Percentiles rank a stretch among this genome's conserved stretches.
phyloP scores from a whole-genome alignment of 1,284 basidiomycete species.

The Acaromyces ingoldii region DNA sequence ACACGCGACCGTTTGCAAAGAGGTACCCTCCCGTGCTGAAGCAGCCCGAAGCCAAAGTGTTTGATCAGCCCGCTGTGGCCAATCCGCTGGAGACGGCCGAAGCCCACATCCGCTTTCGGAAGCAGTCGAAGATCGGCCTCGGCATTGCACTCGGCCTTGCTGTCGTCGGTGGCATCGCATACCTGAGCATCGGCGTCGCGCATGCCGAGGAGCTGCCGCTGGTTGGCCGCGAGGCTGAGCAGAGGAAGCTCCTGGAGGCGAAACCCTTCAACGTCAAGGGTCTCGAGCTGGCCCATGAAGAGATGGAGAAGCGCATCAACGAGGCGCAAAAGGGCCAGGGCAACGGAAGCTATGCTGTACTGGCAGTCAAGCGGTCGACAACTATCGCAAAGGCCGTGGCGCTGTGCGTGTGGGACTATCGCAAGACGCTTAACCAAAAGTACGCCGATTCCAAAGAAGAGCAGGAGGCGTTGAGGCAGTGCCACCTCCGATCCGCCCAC shows the following conservation, averaged over 20 bases:
- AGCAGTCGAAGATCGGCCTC: slow-evolving; percentile 15
- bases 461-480: slow-evolving; percentile 37
- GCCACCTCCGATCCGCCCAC: slow-evolving; percentile 47
- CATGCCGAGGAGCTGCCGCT: slow-evolving; percentile 39
- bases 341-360: slow-evolving; percentile 21
- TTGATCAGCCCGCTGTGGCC: slow-evolving; percentile 47
- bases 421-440: slow-evolving; percentile 35
- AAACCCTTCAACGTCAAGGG: slow-evolving; percentile 13
- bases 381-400: slow-evolving; percentile 47
- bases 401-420: slow-evolving; percentile 50
- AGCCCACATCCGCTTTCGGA: slow-evolving; percentile 39
- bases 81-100: slow-evolving; percentile 43
- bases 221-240: background rate
- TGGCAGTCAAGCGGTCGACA: slow-evolving; percentile 38
- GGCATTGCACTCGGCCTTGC: slow-evolving; percentile 11
- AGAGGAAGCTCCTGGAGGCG: background rate
- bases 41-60: slow-evolving; percentile 36
- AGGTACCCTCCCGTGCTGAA: slow-evolving; percentile 36
- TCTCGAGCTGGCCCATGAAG: slow-evolving; percentile 26
- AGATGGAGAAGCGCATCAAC: slow-evolving; percentile 32
- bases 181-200: slow-evolving; percentile 18
- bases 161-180: slow-evolving; percentile 15
- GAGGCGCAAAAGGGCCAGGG: slow-evolving; percentile 27
- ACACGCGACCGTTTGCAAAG: slow-evolving; percentile 26
- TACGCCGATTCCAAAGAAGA: slow-evolving; percentile 28